Conservation (phyloP, 179 eudicot genomes). For the Drosera spatulata region DNA sequence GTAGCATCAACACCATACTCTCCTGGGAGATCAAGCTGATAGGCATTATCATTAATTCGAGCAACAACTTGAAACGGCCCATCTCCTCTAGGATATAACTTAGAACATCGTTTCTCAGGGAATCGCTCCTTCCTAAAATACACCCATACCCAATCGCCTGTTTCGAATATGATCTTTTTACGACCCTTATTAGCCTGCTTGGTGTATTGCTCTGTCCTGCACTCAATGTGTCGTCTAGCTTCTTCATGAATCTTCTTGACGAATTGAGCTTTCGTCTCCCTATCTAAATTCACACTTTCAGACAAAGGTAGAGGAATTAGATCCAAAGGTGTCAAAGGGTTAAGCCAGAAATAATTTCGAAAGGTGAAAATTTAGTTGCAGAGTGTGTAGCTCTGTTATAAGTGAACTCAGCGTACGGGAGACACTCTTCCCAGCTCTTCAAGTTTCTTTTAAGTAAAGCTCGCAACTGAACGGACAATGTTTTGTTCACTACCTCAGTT, state of each 20-base stretch:
- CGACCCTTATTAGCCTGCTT: neutral
- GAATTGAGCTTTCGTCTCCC: neutral
- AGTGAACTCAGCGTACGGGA: neutral
- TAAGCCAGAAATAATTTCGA: conserved; percentile 1
- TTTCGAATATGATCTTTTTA: neutral
- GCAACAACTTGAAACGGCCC: neutral
- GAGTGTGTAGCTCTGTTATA: neutral
- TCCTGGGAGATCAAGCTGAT: neutral
- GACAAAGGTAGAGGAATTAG: neutral
- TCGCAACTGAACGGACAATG: neutral
- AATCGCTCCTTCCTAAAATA: neutral
- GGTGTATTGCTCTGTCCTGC: neutral
- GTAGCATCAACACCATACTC: neutral
- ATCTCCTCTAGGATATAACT: neutral
- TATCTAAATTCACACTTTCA: neutral
- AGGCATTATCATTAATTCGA: conserved; percentile 5
- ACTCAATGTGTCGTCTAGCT: too few relatives aligned
- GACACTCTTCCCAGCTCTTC: neutral
- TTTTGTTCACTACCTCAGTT: neutral
- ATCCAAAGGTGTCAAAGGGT: conserved; percentile 2
- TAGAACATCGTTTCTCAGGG: neutral
- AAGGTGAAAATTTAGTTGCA: neutral
- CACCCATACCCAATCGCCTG: neutral
- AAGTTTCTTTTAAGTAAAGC: neutral
- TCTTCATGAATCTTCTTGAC: neutral